A percentile compares a stretch with the other conserved stretches of the same genome.
These are phyloP conservation scores for Pyrus pyrifolia DNA, from an alignment of 306 rosid genomes.

Conservation along the genomic window DNA sequence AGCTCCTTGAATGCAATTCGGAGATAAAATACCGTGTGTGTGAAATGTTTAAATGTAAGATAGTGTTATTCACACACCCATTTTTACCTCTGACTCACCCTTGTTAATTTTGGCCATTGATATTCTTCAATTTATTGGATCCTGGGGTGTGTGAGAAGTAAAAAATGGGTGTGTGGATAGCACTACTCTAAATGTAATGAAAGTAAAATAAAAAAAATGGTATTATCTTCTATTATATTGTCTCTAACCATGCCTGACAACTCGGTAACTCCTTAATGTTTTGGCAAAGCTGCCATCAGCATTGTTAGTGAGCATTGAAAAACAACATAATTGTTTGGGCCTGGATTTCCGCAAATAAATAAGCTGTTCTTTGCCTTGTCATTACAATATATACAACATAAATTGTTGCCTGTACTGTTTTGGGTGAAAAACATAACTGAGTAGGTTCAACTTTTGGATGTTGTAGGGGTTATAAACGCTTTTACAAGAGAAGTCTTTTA, in stretches of 20 bases:
- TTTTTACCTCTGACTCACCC: too few relatives aligned
- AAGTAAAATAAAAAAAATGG: background rate
- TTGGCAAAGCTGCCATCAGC: background rate
- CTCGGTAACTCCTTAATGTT: background rate
- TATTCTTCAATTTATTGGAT: too few relatives aligned
- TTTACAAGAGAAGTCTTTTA: constrained; percentile 41
- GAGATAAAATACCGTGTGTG: background rate
- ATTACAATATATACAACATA: background rate
- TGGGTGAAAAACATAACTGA: constrained; percentile 1
- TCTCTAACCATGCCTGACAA: background rate
- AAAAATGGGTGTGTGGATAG: too few relatives aligned
- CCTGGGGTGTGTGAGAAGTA: too few relatives aligned
- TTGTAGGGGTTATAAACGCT: constrained; percentile 64
- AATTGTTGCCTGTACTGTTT: background rate
- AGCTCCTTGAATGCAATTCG: background rate
- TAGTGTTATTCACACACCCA: too few relatives aligned
- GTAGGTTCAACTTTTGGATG: background rate
- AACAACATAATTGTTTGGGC: background rate
- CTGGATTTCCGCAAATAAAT: background rate
- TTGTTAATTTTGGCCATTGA: too few relatives aligned
- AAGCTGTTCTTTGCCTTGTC: background rate
- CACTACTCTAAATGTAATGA: background rate
- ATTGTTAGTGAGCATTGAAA: background rate
- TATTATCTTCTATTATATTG: background rate
- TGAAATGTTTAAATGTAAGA: background rate